Evolutionary conservation across 768 basidiomycete genomes (phyloP).

Genomic region (Lanmaoa rubissima): DNA sequence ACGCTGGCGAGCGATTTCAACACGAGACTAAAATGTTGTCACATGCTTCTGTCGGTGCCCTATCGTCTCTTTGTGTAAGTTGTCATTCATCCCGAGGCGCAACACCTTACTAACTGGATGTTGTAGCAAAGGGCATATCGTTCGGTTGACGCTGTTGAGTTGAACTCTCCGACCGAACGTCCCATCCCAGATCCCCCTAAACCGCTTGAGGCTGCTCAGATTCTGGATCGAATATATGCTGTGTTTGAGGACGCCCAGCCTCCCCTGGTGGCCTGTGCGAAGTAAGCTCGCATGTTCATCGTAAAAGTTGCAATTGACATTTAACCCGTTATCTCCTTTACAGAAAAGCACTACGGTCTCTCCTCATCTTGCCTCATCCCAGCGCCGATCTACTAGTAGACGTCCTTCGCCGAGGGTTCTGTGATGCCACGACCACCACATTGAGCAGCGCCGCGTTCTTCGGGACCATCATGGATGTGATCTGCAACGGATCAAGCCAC

Average conservation of each 20-base stretch:
- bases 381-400: conserved; percentile 61
- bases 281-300: conserved; percentile 46
- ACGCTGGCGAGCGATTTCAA: conserved; percentile 58
- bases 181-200: conserved; percentile 47
- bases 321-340: conserved; percentile 2
- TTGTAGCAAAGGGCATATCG: conserved; percentile 77
- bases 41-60: conserved; percentile 78
- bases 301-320: neutral
- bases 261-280: conserved; percentile 54
- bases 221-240: conserved; percentile 66
- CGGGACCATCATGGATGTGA: conserved; percentile 70
- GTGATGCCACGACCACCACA: conserved; percentile 48
- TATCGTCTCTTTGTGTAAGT: conserved; percentile 87
- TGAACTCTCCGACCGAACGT: conserved; percentile 64
- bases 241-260: conserved; percentile 61
- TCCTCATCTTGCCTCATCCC: conserved; percentile 57
- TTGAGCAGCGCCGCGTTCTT: conserved; percentile 70
- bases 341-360: conserved; percentile 74
- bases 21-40: conserved; percentile 73
- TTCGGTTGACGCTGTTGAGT: conserved; percentile 50
- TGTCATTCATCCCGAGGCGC: neutral
- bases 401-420: conserved; percentile 66
- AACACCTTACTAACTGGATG: neutral
- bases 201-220: conserved; percentile 49
- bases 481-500: conserved; percentile 53